These are phyloP conservation scores for Mytilinidion resinicola DNA, from an alignment of 495 filamentous ascomycete genomes.

Conservation along the genomic window DNA sequence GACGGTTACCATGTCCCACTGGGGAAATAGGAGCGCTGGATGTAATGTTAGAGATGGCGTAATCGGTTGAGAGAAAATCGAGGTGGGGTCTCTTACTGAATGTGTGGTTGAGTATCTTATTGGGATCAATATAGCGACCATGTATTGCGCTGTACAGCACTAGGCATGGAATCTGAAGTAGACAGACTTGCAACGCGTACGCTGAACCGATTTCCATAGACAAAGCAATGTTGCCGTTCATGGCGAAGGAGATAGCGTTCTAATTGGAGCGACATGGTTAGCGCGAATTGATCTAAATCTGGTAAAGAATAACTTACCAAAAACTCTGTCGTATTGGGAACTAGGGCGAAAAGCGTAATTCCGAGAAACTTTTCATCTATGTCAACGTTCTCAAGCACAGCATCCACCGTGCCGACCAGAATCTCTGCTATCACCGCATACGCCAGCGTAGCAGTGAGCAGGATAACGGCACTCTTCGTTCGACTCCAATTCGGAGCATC, in stretches of 20 bases:
- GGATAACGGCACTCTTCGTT: constrained; percentile 78
- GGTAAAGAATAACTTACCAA: constrained; percentile 55
- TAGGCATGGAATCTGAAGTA: constrained; percentile 91
- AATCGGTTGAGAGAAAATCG: neutral
- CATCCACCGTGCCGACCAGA: constrained; percentile 90
- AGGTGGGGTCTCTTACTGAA: constrained; percentile 53
- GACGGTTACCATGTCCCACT: constrained; percentile 98
- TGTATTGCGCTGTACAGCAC: constrained; percentile 80
- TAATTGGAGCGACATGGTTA: constrained; percentile 39
- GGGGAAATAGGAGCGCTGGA: constrained; percentile 84
- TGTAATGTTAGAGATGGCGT: constrained; percentile 8
- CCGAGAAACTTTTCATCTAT: constrained; percentile 98
- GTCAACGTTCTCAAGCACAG: constrained; percentile 79
- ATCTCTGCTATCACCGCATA: constrained; percentile 98
- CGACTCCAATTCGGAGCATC: constrained; percentile 98
- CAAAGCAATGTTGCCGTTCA: constrained; percentile 99
- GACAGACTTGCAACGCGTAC: constrained; percentile 93
- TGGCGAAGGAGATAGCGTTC: constrained; percentile 99
- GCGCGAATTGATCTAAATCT: constrained; percentile 8
- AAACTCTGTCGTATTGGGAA: constrained; percentile 98
- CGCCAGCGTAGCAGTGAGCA: constrained; percentile 82
- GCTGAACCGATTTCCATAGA: constrained; percentile 99
- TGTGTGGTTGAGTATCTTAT: constrained; percentile 64
- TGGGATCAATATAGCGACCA: constrained; percentile 44
- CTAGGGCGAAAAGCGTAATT: constrained; percentile 92